These are phyloP conservation scores for Penicillium polonicum DNA, from an alignment of 2,329 filamentous ascomycete genomes.

Conservation along the genomic window DNA sequence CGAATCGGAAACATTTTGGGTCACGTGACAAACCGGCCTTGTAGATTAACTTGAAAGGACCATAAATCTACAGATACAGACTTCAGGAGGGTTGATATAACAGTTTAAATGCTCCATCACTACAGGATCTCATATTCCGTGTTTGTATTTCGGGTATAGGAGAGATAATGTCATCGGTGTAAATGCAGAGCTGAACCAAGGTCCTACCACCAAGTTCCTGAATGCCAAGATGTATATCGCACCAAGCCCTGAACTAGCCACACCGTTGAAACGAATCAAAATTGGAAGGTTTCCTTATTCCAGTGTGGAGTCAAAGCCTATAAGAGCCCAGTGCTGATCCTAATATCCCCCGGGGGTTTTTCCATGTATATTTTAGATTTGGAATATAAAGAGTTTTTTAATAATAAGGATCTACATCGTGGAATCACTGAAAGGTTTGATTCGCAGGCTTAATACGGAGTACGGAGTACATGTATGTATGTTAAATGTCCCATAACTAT, in stretches of 20 bases:
- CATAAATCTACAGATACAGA: too few relatives aligned
- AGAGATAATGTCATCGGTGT: not conserved
- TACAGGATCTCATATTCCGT: not conserved
- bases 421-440: not conserved
- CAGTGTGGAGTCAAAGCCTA: not conserved
- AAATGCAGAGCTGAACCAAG: not conserved
- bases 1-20: not conserved
- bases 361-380: not conserved
- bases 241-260: not conserved
- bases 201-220: too few relatives aligned
- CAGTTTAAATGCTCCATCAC: not conserved
- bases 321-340: not conserved
- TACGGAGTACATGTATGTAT: too few relatives aligned
- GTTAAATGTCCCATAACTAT: not conserved
- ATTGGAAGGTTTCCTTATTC: not conserved
- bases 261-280: constrained; percentile 2
- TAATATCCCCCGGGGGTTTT: not conserved
- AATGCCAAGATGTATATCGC: too few relatives aligned
- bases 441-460: not conserved
- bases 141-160: not conserved
- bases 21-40: not conserved
- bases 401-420: not conserved
- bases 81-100: too few relatives aligned
- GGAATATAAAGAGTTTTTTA: not conserved
- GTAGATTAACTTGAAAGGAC: too few relatives aligned